Conservation (phyloP, 2,329 filamentous ascomycete species). For the Colletotrichum cordylinicola region DNA sequence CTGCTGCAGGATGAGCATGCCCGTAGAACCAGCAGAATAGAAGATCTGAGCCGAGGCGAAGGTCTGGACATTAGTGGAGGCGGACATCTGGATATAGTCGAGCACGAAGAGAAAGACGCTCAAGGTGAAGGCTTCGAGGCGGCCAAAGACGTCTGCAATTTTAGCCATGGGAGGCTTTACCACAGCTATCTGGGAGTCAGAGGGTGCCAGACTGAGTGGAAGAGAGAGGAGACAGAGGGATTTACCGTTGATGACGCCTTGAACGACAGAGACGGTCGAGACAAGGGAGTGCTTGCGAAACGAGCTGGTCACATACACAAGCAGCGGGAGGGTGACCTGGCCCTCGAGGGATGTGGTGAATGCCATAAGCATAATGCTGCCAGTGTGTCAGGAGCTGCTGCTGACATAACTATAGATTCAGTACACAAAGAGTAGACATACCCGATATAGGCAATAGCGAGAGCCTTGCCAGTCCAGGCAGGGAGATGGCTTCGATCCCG, state of each 20-base stretch:
- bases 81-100: constrained; percentile 63
- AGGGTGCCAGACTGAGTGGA: background rate
- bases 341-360: background rate
- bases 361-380: background rate
- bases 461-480: background rate
- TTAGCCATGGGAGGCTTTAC: constrained; percentile 52
- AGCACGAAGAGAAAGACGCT: constrained; percentile 59
- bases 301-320: background rate
- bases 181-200: background rate
- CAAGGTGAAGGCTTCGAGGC: constrained; percentile 62
- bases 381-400: background rate
- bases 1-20: constrained; percentile 65
- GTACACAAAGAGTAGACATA: background rate
- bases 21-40: constrained; percentile 64
- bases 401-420: background rate
- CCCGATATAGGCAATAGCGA: background rate
- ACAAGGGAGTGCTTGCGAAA: background rate
- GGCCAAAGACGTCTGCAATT: constrained; percentile 66
- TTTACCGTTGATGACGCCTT: background rate
- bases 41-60: constrained; percentile 64
- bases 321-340: background rate
- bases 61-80: constrained; percentile 57
- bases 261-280: background rate
- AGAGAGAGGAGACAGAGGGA: background rate
- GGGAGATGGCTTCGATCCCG: background rate